A percentile compares a stretch with the other conserved stretches of the same genome.
These are phyloP conservation scores for Monosporozyma aerobia DNA, from an alignment of 805 yeast genomes.

Conservation along the genomic window DNA sequence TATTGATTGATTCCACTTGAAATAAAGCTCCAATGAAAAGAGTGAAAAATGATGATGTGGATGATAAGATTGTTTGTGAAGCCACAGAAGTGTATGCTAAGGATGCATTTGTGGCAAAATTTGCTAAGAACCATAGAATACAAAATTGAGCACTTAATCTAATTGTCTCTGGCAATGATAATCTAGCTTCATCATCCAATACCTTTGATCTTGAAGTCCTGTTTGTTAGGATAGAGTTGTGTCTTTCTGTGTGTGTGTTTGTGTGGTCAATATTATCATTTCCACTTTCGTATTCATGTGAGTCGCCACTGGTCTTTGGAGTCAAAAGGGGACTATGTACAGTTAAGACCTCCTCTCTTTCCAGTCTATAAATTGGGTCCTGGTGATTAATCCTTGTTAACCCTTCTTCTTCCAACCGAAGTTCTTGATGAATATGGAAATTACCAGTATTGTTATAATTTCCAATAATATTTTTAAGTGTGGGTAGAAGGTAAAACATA, in stretches of 20 bases:
- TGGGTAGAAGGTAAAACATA: conserved; percentile 64
- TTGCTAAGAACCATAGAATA: conserved; percentile 82
- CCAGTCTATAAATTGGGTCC: conserved; percentile 2
- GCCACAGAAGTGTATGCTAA: conserved; percentile 86
- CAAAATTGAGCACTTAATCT: conserved; percentile 72
- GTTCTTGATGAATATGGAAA: conserved; percentile 20
- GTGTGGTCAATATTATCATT: background rate
- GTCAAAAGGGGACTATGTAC: conserved; percentile 1
- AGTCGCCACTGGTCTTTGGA: background rate
- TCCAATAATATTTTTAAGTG: conserved; percentile 24
- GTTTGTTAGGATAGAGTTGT: background rate
- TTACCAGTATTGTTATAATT: conserved; percentile 26
- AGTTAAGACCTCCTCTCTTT: conserved; percentile 1
- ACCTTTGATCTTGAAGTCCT: background rate
- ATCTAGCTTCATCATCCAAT: conserved; percentile 6
- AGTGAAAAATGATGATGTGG: conserved; percentile 91
- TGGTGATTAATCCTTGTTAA: conserved; percentile 3
- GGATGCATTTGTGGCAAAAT: conserved; percentile 80
- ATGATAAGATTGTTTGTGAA: conserved; percentile 84
- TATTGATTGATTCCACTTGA: conserved; percentile 59
- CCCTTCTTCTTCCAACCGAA: conserved; percentile 27
- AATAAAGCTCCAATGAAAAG: conserved; percentile 68
- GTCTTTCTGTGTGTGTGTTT: background rate
- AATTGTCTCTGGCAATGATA: conserved; percentile 52
- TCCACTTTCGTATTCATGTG: background rate